Evolutionary conservation across 2,329 filamentous ascomycete species (phyloP), one percentile per base, ranked within the genome.

Genomic region (Fusarium sp.): DNA sequence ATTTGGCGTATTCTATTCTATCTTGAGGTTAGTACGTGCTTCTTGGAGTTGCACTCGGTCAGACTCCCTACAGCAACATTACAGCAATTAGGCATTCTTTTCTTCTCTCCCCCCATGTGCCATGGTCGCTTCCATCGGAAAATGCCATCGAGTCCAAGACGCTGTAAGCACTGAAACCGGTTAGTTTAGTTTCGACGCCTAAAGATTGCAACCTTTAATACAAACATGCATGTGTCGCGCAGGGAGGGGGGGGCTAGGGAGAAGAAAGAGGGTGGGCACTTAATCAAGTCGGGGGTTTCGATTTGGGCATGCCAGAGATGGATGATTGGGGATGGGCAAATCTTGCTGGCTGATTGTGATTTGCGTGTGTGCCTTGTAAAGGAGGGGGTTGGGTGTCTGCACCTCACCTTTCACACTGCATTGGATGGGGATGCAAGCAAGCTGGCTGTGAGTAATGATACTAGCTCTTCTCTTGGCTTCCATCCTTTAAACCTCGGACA

Each of bases 21-120:
- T 50, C 45, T 50, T 50, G 45, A 50, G 45, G 45, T 18, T 50
- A 50, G 45, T 50, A 50, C 45, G 14, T 50, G 14, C 45, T 50
- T 27, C 22, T 18, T 16, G 11, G 45, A 73, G 71, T 73, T 73
- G 60, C 71, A 71, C 63, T 58, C 71, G 67, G 71, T 5, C 50
- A 41, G 31, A 57, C 45, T 50, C 22, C 20, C 41, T 45, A 22
- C 41, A 24, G 20, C 14, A 45, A 45, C 41, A 45, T 45, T 14
- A 45, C 52, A 20, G n/a, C 13, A 58, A 41, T 52, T 52, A 6
- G 41, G 41, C 41, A 22, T 27, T 27, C 27, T 18, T 45, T 45
- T n/a, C n/a, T n/a, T n/a, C n/a, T n/a, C 20, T 52, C 11, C 14
- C 18, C 50, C 54, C 9, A 24, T 22, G 54, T 18, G n/a, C 54